Percentiles rank a stretch among this genome's conserved stretches.
Evolutionary conservation across 805 yeast genomes (phyloP).

Genomic region (Kodamaea sagamina): DNA sequence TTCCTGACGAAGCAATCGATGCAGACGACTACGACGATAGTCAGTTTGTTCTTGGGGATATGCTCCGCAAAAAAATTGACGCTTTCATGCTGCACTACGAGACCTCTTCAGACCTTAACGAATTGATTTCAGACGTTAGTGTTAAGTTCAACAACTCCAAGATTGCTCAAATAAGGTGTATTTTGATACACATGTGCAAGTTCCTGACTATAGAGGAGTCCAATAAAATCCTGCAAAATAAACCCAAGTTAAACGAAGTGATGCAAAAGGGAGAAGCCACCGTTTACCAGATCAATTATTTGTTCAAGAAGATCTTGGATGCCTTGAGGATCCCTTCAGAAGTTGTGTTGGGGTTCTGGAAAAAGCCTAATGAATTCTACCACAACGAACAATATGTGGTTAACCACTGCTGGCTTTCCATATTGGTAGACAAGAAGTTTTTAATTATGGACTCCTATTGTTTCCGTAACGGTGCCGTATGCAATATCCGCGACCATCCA

Average conservation of each 20-base stretch:
- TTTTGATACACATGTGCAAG: constrained; percentile 70
- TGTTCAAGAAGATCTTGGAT: constrained; percentile 72
- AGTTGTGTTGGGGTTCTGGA: constrained; percentile 78
- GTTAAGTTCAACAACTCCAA: constrained; percentile 41
- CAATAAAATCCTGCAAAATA: constrained; percentile 36
- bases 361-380: constrained; percentile 67
- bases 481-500: constrained; percentile 30
- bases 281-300: constrained; percentile 72
- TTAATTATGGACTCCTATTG: constrained; percentile 67
- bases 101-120: constrained; percentile 37
- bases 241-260: constrained; percentile 45
- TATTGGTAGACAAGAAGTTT: constrained; percentile 74
- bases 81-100: constrained; percentile 34
- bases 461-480: constrained; percentile 31
- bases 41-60: constrained; percentile 16
- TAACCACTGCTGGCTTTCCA: constrained; percentile 89
- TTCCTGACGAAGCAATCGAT: constrained; percentile 9
- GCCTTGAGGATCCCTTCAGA: constrained; percentile 73
- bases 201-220: constrained; percentile 48
- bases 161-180: constrained; percentile 57
- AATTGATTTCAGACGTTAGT: constrained; percentile 43
- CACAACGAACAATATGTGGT: constrained; percentile 53
- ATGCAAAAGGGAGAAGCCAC: constrained; percentile 55
- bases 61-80: constrained; percentile 30
- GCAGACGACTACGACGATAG: constrained; percentile 5